Conservation (phyloP, 2,329 filamentous ascomycete genomes). For the Plenodomus lindquistii region DNA sequence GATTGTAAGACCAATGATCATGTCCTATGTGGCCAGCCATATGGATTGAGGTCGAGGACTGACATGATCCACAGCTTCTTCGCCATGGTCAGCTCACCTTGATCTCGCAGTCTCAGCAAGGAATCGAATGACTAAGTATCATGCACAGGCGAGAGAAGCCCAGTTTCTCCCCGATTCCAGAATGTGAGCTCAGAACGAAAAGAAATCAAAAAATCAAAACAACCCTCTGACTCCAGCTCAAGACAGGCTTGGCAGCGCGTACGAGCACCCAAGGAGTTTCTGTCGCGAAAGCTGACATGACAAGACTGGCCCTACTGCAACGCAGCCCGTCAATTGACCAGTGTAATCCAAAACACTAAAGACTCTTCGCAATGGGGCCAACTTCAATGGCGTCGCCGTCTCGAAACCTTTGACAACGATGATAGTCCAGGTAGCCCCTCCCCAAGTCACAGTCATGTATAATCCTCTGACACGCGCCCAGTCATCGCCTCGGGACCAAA, state of each 20-base stretch:
- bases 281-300: neutral
- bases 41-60: constrained; percentile 3
- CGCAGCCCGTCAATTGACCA: constrained; percentile 71
- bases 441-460: neutral
- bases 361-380: constrained; percentile 60
- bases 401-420: constrained; percentile 78
- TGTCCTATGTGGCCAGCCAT: neutral
- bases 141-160: constrained; percentile 69
- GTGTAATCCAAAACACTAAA: constrained; percentile 60
- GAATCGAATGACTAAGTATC: constrained; percentile 6
- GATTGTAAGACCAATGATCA: constrained; percentile 57
- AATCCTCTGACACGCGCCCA: neutral
- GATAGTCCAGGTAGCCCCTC: constrained; percentile 56
- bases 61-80: constrained; percentile 33
- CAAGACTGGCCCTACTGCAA: constrained; percentile 88
- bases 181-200: constrained; percentile 59
- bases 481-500: constrained; percentile 68
- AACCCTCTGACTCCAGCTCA: neutral
- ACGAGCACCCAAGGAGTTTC: constrained; percentile 5
- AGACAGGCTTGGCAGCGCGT: constrained; percentile 43
- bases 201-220: neutral
- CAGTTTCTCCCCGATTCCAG: constrained; percentile 84
- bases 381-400: constrained; percentile 67
- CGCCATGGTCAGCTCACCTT: constrained; percentile 40
- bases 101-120: neutral